Percentiles rank a stretch among this genome's conserved stretches.
These are phyloP conservation scores for Hordeum pubiflorum DNA, from an alignment of 202 grass and related monocot species.

Conservation along the genomic window DNA sequence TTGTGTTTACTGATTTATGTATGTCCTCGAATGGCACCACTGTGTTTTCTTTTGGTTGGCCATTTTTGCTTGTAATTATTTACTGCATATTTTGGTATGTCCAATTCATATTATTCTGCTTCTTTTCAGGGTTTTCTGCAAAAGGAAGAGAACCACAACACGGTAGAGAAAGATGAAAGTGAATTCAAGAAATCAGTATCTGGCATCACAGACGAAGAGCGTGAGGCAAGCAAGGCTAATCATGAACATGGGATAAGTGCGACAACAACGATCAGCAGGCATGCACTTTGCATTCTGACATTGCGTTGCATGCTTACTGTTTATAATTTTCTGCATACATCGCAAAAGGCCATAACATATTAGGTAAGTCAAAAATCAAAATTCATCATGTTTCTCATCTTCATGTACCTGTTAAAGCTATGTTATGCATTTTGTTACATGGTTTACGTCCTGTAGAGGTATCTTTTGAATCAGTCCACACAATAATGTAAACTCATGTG, in stretches of 20 bases:
- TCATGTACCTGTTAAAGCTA: background rate
- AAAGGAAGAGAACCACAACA: constrained; percentile 10
- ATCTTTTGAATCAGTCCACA: background rate
- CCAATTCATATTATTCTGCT: constrained; percentile 5
- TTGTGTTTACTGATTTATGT: background rate
- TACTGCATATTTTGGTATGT: background rate
- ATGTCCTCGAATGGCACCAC: background rate
- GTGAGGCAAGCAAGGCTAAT: background rate
- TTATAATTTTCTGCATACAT: constrained; percentile 38
- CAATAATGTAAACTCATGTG: background rate
- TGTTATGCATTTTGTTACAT: background rate
- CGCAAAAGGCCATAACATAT: constrained; percentile 2
- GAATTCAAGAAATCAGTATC: constrained; percentile 17
- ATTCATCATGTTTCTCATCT: background rate
- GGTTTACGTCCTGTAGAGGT: background rate
- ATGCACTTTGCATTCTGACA: constrained; percentile 49
- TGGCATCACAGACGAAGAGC: constrained; percentile 12
- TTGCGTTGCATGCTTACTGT: constrained; percentile 41
- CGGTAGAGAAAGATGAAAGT: constrained; percentile 15
- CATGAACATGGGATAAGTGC: constrained; percentile 22
- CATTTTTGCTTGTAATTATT: background rate
- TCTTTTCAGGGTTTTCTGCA: constrained; percentile 15
- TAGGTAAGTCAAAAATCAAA: constrained; percentile 19
- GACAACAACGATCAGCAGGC: constrained; percentile 33
- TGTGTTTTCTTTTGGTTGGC: background rate